These are phyloP conservation scores for Fusarium duplospermum DNA, from an alignment of 2,329 filamentous ascomycete genomes.

Conservation along the genomic window DNA sequence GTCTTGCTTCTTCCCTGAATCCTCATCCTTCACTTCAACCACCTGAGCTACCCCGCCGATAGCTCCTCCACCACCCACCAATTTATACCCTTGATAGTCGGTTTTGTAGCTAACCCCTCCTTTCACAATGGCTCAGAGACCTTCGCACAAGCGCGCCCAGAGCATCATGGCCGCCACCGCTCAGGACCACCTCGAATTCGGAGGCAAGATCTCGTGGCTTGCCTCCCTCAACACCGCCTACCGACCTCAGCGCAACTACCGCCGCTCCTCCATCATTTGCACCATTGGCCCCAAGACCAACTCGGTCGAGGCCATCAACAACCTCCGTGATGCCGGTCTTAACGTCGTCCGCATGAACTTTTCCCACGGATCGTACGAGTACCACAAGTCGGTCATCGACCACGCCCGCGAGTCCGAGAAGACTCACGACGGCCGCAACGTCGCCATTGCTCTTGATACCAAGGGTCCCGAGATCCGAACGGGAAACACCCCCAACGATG, in stretches of 20 bases:
- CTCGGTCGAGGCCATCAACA: constrained; percentile 96
- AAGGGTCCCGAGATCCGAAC: constrained; percentile 73
- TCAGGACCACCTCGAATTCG: constrained; percentile 86
- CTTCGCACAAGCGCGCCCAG: constrained; percentile 47
- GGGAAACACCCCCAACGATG: constrained; percentile 80
- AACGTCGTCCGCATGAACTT: constrained; percentile 99
- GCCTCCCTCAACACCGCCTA: constrained; percentile 87
- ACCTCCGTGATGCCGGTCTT: constrained; percentile 88
- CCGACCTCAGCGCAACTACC: constrained; percentile 88
- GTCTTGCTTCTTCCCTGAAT: constrained; percentile 20
- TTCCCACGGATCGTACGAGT: constrained; percentile 83
- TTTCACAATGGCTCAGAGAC: constrained; percentile 49
- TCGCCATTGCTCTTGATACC: constrained; percentile 92
- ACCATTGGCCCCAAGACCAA: constrained; percentile 99
- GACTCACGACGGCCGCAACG: constrained; percentile 80
- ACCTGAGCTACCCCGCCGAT: constrained; percentile 38
- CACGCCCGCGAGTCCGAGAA: constrained; percentile 90
- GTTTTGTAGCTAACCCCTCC: constrained; percentile 32
- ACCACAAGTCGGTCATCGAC: constrained; percentile 98
- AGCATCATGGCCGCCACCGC: constrained; percentile 72
- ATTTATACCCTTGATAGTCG: constrained; percentile 10
- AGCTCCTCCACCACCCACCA: constrained; percentile 23
- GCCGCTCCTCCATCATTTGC: constrained; percentile 97
- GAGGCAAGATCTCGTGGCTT: constrained; percentile 75
- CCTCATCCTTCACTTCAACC: constrained; percentile 21